Evolutionary conservation across 2,329 filamentous ascomycete species (phyloP).

Genomic region (Neoascochyta sp.): DNA sequence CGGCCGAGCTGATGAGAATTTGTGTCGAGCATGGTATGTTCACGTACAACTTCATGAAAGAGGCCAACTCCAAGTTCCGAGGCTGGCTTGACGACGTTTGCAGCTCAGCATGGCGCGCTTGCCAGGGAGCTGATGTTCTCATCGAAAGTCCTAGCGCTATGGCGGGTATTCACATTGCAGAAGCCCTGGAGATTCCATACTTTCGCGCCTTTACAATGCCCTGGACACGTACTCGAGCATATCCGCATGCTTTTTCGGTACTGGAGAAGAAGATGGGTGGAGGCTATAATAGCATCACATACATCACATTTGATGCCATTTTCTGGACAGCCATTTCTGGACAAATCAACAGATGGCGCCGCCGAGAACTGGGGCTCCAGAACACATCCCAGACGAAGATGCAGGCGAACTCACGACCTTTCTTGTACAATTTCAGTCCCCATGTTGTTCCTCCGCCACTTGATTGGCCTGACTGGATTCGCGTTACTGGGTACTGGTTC

Average conservation of each 20-base stretch:
- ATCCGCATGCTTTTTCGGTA: slow-evolving; percentile 93
- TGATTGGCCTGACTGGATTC: slow-evolving; percentile 97
- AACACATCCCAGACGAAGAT: slow-evolving; percentile 84
- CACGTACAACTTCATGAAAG: slow-evolving; percentile 82
- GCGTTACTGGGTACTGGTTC: slow-evolving; percentile 98
- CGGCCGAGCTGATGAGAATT: slow-evolving; percentile 88
- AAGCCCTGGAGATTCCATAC: slow-evolving; percentile 88
- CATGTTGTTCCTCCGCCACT: slow-evolving; percentile 89
- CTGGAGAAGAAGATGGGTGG: slow-evolving; percentile 92
- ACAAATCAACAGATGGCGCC: slow-evolving; percentile 91
- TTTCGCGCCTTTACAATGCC: slow-evolving; percentile 99
- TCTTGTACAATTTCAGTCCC: slow-evolving; percentile 95
- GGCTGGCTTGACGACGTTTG: slow-evolving; percentile 93
- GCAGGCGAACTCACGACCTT: slow-evolving; percentile 96
- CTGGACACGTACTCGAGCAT: slow-evolving; percentile 92
- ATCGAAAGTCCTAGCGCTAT: slow-evolving; percentile 96
- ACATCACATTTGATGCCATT: slow-evolving; percentile 92
- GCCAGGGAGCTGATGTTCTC: slow-evolving; percentile 80
- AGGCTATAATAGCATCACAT: slow-evolving; percentile 90
- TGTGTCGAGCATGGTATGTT: slow-evolving; percentile 98
- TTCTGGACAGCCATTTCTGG: slow-evolving; percentile 93
- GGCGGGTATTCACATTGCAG: slow-evolving; percentile 96
- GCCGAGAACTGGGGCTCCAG: slow-evolving; percentile 71
- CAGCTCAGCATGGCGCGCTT: slow-evolving; percentile 74
- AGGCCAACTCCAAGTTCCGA: slow-evolving; percentile 72